Evolutionary conservation across 2,329 filamentous ascomycete genomes (phyloP), one percentile per base, ranked within the genome.

Genomic region (Magnaporthales sp.): DNA sequence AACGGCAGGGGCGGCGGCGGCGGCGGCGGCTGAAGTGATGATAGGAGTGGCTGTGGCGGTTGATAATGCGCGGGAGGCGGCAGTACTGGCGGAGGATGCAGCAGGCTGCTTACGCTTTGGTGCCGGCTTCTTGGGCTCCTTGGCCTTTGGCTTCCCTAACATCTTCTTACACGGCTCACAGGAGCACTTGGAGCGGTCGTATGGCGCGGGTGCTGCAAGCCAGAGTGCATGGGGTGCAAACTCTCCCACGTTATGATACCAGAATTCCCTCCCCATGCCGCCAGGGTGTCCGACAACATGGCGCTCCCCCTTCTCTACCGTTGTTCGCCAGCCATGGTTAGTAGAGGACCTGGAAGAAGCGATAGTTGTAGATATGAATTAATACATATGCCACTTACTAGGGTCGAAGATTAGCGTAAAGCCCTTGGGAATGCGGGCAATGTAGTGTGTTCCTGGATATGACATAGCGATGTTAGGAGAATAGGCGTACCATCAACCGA

Each of bases 241-340:
- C 69, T 85, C 83, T 67, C 83, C 81, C 0, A 83, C 82, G 60
- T 80, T 82, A 72, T 81, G 83, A 71, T 80, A 85, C 54, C 70
- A 65, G 22, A 56, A 65, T 9, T 70, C 10, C 68, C 70, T 11
- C 68, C 62, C 22, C 67, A 68, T 9, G 68, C 70, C 30, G 68
- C 67, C 61, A 68, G 68, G 19, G 63, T 72, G 71, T 1, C 71
- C 71, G 10, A 70, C 68, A 27, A 69, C 64, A n/a, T 67, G 68
- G 6, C 84, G 79, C 74, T 89, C 87, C 76, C 90, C 89, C 83
- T 96, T 94, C 75, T 92, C 91, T 65, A 22, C 26, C 24, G 13
- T 13, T 8, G 4, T 19, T 29, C 1, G 11, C 13, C 15, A 29
- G 13, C 13, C 56, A 13, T 61, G 27, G 56, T 29, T 11, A 61